phyloP scores from a whole-genome alignment of 306 rosid genomes.

The Quercus wislizeni region DNA sequence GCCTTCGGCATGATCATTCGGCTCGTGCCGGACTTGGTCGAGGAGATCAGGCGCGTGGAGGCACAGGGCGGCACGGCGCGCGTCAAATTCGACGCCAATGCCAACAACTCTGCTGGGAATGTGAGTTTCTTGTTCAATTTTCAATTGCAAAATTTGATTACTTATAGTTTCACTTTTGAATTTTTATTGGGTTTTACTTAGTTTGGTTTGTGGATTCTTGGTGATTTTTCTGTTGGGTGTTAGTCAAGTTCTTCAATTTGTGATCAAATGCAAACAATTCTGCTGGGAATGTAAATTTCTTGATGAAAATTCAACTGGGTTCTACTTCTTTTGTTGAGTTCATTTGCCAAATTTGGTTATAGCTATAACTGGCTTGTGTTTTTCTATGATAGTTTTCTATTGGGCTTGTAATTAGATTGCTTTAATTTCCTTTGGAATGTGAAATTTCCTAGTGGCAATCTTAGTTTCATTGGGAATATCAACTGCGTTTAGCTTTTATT shows the following conservation, averaged over 20 bases:
- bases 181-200: background rate
- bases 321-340: background rate
- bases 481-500: background rate
- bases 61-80: conserved; percentile 77
- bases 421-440: background rate
- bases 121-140: conserved; percentile 39
- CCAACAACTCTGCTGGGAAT: conserved; percentile 59
- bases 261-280: conserved; percentile 33
- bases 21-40: conserved; percentile 78
- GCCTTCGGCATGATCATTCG: conserved; percentile 82
- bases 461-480: background rate
- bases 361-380: background rate
- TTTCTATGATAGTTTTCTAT: background rate
- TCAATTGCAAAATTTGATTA: background rate
- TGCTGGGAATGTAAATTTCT: conserved; percentile 59
- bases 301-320: background rate
- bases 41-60: conserved; percentile 94
- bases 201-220: background rate
- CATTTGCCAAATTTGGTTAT: background rate
- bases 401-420: background rate
- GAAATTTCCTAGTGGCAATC: no score
- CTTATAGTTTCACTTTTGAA: background rate
- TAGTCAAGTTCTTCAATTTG: background rate
- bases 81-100: conserved; percentile 66
- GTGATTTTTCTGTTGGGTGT: background rate